Evolutionary conservation across 768 basidiomycete genomes (phyloP), one percentile per base, ranked within the genome.

Genomic region (Boletus tylopilopsis): DNA sequence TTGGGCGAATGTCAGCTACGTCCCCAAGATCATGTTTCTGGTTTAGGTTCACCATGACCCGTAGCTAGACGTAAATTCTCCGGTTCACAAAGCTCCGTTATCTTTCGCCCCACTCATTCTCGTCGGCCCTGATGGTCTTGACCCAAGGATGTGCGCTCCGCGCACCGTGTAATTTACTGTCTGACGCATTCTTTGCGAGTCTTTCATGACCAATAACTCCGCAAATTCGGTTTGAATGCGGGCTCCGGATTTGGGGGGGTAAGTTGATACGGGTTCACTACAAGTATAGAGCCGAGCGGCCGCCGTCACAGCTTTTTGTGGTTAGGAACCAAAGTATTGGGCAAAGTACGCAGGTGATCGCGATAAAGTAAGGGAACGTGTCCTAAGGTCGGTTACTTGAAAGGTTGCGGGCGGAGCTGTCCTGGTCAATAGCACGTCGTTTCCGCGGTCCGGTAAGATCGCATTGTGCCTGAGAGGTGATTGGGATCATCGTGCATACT

Each of bases 351-450:
- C 24, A 34, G 27, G 27, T 38, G 36, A 42, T 50, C 29, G 23
- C 39, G 53, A 55, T 52, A 49, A 42, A 23, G 18, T 33, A 6
- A n/a, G 33, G 49, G n/a, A 49, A 27, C 50, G 42, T 50, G 57
- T 44, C 29, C 34, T n/a, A 25, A 35, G 18, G 11, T 13, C 40
- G 8, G 13, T 45, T 41, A 13, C 45, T 44, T 23, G 45, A 27
- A 35, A 36, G 11, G 22, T n/a, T n/a, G 25, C 18, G 16, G 32
- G 38, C 23, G 34, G 35, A 32, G 27, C 6, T 13, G 19, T 29
- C 16, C 6, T 42, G 22, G 21, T 27, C 32, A 27, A 6, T 25
- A n/a, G n/a, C n/a, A n/a, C n/a, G 33, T 34, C 34, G 23, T 41
- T 43, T 37, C 37, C 22, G 18, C 4, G 29, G 32, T 45, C 42